phyloP scores from a whole-genome alignment of 371 early-diverging fungal species.

The Blyttiomyces sp. region DNA sequence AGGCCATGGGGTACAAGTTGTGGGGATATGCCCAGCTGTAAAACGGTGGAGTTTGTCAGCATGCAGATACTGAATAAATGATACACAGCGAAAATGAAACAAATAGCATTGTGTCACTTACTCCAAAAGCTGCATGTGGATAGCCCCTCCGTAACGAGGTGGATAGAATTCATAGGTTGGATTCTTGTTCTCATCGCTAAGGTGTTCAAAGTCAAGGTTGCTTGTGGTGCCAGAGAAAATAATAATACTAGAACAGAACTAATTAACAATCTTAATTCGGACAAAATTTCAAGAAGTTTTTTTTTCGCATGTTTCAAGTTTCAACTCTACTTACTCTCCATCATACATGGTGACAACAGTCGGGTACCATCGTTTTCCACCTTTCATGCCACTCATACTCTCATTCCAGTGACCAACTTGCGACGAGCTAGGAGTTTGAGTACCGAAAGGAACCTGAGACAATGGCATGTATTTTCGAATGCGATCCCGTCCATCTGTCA shows the following conservation, averaged over 20 bases:
- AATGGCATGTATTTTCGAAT: background rate
- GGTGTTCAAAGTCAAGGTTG: conserved; percentile 20
- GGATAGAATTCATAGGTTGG: conserved; percentile 40
- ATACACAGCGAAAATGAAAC: background rate
- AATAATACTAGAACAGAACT: conserved; percentile 14
- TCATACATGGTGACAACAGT: conserved; percentile 21
- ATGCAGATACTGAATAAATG: background rate
- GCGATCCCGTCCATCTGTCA: background rate
- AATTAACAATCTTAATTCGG: too few species aligned
- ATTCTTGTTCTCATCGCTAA: conserved; percentile 23
- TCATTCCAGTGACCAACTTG: background rate
- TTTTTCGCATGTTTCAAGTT: background rate
- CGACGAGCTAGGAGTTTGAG: background rate
- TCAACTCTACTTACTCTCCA: conserved; percentile 10
- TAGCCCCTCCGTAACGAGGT: conserved; percentile 2
- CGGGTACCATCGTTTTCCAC: conserved; percentile 16
- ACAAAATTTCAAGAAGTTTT: too few species aligned
- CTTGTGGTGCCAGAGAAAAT: conserved; percentile 19
- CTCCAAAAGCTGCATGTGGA: conserved; percentile 4
- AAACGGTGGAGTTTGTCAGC: too few species aligned
- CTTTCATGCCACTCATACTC: background rate
- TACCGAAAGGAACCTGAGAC: background rate
- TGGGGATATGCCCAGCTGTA: conserved; percentile 31
- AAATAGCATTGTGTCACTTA: background rate
- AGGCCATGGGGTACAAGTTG: conserved; percentile 33